phyloP scores from a whole-genome alignment of 148 eudicot species.

The Rhododendron kiyosumense region DNA sequence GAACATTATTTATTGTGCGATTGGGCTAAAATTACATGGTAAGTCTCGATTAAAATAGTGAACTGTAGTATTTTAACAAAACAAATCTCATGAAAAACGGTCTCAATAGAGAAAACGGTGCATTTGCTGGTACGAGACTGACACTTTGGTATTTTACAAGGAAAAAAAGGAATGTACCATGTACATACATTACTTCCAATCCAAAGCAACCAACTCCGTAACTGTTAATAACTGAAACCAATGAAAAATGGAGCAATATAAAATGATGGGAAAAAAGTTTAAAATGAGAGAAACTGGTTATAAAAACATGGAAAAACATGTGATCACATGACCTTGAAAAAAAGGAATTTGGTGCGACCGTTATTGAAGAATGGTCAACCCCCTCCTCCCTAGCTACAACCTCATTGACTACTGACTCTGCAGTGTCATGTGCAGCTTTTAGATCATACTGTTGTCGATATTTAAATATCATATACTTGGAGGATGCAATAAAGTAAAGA shows the following conservation, averaged over 20 bases:
- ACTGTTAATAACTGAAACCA: constrained; percentile 20
- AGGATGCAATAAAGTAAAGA: background rate
- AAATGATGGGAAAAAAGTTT: constrained; percentile 2
- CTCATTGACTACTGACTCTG: background rate
- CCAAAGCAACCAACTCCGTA: constrained; percentile 16
- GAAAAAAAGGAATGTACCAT: background rate
- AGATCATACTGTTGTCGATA: background rate
- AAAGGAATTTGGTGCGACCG: background rate
- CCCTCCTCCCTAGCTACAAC: background rate
- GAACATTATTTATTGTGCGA: background rate
- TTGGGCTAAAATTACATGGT: background rate
- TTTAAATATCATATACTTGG: background rate
- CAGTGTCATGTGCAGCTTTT: constrained; percentile 1
- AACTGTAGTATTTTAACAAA: too few relatives aligned
- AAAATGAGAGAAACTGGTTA: background rate
- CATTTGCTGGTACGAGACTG: too few relatives aligned
- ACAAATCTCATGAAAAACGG: too few relatives aligned
- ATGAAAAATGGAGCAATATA: background rate
- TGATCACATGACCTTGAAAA: constrained; percentile 13
- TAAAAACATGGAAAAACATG: constrained; percentile 1
- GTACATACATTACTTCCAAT: background rate
- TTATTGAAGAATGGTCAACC: background rate
- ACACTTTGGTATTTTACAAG: too few relatives aligned
- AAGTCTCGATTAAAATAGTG: background rate
- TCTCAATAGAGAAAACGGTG: too few relatives aligned